Evolutionary conservation across 305 asterid species (phyloP).

Genomic region (Fraxinus nigra): DNA sequence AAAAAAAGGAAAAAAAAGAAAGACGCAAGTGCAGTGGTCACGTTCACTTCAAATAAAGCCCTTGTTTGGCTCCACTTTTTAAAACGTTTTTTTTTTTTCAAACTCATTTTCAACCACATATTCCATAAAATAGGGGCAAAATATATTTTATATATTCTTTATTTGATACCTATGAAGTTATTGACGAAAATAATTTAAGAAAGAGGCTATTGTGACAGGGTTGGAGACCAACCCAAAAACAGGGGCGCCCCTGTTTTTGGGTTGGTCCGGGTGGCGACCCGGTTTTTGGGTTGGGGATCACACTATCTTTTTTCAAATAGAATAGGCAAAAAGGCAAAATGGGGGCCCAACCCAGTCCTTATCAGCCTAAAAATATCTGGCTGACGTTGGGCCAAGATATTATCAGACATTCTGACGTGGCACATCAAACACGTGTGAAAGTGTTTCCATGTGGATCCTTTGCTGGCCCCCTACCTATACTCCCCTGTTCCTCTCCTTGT

Average conservation of each 20-base stretch:
- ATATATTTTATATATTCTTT: too few species aligned
- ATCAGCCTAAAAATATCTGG: constrained; percentile 45
- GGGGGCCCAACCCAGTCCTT: not conserved
- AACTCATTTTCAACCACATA: too few species aligned
- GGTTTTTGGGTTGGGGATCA: too few species aligned
- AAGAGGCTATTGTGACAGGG: too few species aligned
- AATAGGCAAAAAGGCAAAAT: not conserved
- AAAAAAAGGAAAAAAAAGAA: too few species aligned
- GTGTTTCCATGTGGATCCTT: constrained; percentile 61
- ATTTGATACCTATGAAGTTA: not conserved
- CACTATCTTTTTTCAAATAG: not conserved
- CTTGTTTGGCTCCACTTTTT: not conserved
- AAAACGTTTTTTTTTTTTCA: too few species aligned
- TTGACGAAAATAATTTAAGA: too few species aligned
- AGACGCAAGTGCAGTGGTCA: too few species aligned
- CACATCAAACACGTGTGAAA: constrained; percentile 63
- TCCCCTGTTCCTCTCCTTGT: not conserved
- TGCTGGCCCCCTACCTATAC: constrained; percentile 7
- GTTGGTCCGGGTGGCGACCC: too few species aligned
- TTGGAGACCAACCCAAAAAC: too few species aligned
- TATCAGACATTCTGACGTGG: constrained; percentile 47
- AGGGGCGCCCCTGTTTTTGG: too few species aligned
- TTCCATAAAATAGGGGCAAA: too few species aligned
- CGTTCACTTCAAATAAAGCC: not conserved
- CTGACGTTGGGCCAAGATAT: constrained; percentile 35